Percentiles rank a stretch among this genome's conserved stretches.
These are phyloP conservation scores for Coemansia sp. DNA, from an alignment of 192 early-diverging fungal species.

Conservation along the genomic window DNA sequence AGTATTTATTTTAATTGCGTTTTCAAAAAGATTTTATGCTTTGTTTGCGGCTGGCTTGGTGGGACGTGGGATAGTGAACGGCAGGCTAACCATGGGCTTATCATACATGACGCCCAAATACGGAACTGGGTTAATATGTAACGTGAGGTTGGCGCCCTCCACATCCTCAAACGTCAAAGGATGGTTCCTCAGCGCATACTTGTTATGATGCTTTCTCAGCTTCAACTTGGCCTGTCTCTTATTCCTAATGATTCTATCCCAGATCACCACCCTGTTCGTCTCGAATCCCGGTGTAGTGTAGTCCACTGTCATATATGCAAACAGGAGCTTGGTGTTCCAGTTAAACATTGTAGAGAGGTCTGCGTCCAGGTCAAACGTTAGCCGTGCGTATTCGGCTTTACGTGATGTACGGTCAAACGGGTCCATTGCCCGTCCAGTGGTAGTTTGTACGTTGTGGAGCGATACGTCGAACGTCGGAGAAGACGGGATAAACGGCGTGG, in stretches of 20 bases:
- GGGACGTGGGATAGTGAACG: constrained; percentile 35
- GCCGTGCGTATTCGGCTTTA: constrained; percentile 42
- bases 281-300: constrained; percentile 26
- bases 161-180: constrained; percentile 40
- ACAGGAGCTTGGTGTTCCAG: constrained; percentile 58
- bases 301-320: constrained; percentile 50
- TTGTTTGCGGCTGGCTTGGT: neutral
- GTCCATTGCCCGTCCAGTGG: constrained; percentile 46
- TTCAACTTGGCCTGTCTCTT: constrained; percentile 44
- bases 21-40: no score
- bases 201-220: constrained; percentile 53
- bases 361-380: constrained; percentile 54
- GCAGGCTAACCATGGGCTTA: constrained; percentile 35
- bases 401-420: constrained; percentile 40
- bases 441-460: constrained; percentile 43
- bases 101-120: constrained; percentile 57
- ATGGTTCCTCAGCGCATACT: constrained; percentile 50
- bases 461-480: constrained; percentile 29
- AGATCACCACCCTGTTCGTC: constrained; percentile 47
- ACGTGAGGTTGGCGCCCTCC: constrained; percentile 43
- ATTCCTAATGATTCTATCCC: constrained; percentile 51
- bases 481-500: constrained; percentile 43
- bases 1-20: neutral
- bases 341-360: constrained; percentile 54
- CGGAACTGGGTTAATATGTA: constrained; percentile 52